These are phyloP conservation scores for Aaosphaeria pasadenensis DNA, from an alignment of 2,329 filamentous ascomycete genomes.

Conservation along the genomic window DNA sequence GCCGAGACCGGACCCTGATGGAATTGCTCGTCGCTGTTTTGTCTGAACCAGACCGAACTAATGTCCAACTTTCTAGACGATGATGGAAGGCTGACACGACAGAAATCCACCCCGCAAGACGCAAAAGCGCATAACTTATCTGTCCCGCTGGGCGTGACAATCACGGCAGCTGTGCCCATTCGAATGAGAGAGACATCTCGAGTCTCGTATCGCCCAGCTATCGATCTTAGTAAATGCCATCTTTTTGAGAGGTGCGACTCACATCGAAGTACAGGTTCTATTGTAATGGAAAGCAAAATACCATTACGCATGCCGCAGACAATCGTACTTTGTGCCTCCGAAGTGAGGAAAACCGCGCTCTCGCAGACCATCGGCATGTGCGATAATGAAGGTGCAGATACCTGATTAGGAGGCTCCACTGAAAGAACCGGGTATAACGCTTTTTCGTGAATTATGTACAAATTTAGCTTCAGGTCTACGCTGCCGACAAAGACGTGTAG, in stretches of 20 bases:
- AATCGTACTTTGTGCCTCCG: constrained; percentile 11
- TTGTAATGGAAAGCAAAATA: constrained; percentile 13
- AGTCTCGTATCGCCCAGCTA: too few relatives aligned
- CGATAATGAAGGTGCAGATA: neutral
- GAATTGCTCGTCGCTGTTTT: constrained; percentile 22
- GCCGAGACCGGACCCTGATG: constrained; percentile 30
- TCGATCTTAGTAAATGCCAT: too few relatives aligned
- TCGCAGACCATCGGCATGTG: constrained; percentile 22
- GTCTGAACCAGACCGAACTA: constrained; percentile 38
- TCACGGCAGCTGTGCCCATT: constrained; percentile 29
- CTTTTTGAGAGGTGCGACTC: too few relatives aligned
- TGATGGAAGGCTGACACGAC: constrained; percentile 23
- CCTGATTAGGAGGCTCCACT: neutral
- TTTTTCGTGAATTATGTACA: neutral
- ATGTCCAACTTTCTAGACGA: constrained; percentile 14
- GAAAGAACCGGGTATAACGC: neutral
- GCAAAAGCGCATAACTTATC: constrained; percentile 30
- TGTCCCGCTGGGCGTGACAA: constrained; percentile 18
- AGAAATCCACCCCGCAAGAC: constrained; percentile 39
- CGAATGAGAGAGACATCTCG: too few relatives aligned
- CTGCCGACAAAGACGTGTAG: constrained; percentile 24
- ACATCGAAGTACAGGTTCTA: neutral
- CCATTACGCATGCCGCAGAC: constrained; percentile 39
- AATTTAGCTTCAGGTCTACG: neutral
- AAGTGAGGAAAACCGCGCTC: constrained; percentile 21